phyloP scores from a whole-genome alignment of 2,329 filamentous ascomycete species.

The Dactylellina haptotyla region DNA sequence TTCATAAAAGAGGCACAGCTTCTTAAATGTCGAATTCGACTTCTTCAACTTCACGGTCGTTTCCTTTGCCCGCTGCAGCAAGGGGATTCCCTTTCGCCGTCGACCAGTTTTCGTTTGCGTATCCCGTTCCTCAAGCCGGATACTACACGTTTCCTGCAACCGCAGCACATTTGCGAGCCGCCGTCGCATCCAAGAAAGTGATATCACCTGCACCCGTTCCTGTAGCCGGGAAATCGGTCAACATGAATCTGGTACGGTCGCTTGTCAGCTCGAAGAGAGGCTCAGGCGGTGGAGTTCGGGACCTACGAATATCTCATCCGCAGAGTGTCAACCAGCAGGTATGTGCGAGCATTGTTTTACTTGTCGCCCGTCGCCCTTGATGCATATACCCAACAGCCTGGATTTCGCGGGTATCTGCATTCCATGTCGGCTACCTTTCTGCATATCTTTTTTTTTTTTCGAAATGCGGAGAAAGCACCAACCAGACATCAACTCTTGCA shows the following conservation, averaged over 20 bases:
- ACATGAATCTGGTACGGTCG: conserved; percentile 53
- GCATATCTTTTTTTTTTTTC: no score
- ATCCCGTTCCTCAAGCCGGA: conserved; percentile 27
- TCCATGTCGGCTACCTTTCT: not conserved
- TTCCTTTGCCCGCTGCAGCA: conserved; percentile 14
- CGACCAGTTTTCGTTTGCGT: conserved; percentile 34
- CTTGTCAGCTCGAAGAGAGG: conserved; percentile 49
- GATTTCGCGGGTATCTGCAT: not conserved
- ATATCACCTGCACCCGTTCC: conserved; percentile 1
- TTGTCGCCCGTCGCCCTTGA: conserved; percentile 6
- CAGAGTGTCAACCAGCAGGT: conserved; percentile 43
- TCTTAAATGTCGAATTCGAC: conserved; percentile 29
- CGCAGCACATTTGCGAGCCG: conserved; percentile 23
- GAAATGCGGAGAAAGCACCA: not conserved
- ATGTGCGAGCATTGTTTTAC: conserved; percentile 15
- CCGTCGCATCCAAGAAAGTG: conserved; percentile 2
- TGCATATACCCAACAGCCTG: not conserved
- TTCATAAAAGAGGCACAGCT: conserved; percentile 47
- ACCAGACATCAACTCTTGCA: not conserved
- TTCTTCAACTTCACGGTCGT: conserved; percentile 43
- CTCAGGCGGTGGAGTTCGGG: conserved; percentile 24
- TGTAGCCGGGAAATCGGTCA: conserved; percentile 19
- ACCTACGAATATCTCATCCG: conserved; percentile 48
- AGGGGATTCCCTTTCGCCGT: conserved; percentile 6
- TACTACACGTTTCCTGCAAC: conserved; percentile 33